Evolutionary conservation across 2,329 filamentous ascomycete genomes (phyloP), one percentile per base, ranked within the genome.

Genomic region (Aspergillus quadricinctus): DNA sequence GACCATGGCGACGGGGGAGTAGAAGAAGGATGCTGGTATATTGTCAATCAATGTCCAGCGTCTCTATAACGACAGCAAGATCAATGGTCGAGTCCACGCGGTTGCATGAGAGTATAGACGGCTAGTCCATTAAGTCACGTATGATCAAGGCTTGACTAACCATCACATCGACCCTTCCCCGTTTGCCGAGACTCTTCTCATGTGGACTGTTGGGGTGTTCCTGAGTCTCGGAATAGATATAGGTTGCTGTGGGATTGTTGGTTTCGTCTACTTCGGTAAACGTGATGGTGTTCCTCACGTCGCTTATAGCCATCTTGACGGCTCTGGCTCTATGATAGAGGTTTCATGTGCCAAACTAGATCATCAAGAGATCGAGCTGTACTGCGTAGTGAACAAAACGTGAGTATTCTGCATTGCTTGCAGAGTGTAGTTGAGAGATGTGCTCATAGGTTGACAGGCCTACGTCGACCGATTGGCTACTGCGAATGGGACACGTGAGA

Each of bases 201-300:
- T 41, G 40, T n/a, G 27, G 31, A 4, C 35, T 48, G 31, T 8
- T 41, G 19, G 57, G 21, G 19, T 46, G 25, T 45, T 45, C 51
- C 50, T 57, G 52, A 21, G 67, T 59, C 49, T 65, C 61, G 3
- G 77, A 76, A 53, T 78, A 75, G 53, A 83, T 65, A 60, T 83
- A 84, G 0, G 79, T 80, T 5, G 76, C 74, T 3, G 72, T 75
- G 11, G 79, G 66, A 57, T 75, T 75, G 25, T 80, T 80, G 21
- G 80, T 77, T 55, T 83, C 80, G 64, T 84, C 80, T 23, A 70
- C 69, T 57, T 75, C 72, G 14, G 52, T 66, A 35, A 75, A 65
- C n/a, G 64, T 66, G 21, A 74, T 29, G 53, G 60, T 57, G 28
- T 17, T 55, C 49, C 40, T 53, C 40, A 35, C 48, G 25, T 31